Percentiles rank a stretch among this genome's conserved stretches.
Evolutionary conservation across 2,329 filamentous ascomycete genomes (phyloP).

Genomic region (Microsporum ferrugineum): DNA sequence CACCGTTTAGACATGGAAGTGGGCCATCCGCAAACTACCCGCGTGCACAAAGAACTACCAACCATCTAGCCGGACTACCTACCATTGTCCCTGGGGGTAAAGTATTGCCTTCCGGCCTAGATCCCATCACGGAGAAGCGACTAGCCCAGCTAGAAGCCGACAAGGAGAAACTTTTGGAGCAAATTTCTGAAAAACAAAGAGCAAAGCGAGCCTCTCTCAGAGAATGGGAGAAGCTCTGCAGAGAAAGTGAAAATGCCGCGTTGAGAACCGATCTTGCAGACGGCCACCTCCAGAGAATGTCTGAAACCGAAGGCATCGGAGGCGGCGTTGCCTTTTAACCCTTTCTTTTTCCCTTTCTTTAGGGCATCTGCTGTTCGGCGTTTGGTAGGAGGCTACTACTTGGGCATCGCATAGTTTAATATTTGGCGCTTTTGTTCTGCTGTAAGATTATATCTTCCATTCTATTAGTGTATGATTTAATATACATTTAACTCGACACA

Average conservation of each 20-base stretch:
- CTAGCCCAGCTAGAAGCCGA: conserved; percentile 36
- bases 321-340: conserved; percentile 28
- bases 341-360: not conserved
- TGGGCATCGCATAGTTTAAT: not conserved
- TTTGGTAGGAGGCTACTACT: not conserved
- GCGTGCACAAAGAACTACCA: conserved; percentile 30
- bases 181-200: conserved; percentile 35
- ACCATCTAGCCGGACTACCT: conserved; percentile 29
- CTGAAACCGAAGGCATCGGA: conserved; percentile 32
- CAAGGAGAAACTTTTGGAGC: conserved; percentile 34
- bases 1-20: conserved; percentile 28
- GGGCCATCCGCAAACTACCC: conserved; percentile 27
- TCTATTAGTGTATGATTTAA: too few species aligned
- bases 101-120: conserved; percentile 27
- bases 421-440: not conserved
- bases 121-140: conserved; percentile 33
- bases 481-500: too few species aligned
- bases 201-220: conserved; percentile 32
- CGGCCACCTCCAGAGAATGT: conserved; percentile 36
- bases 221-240: conserved; percentile 39
- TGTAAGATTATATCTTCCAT: not conserved
- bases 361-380: not conserved
- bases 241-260: conserved; percentile 37
- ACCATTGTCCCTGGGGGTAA: conserved; percentile 35
- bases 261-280: conserved; percentile 39